phyloP scores from a whole-genome alignment of 1,139 yeast species.

The Pichia sp. region DNA sequence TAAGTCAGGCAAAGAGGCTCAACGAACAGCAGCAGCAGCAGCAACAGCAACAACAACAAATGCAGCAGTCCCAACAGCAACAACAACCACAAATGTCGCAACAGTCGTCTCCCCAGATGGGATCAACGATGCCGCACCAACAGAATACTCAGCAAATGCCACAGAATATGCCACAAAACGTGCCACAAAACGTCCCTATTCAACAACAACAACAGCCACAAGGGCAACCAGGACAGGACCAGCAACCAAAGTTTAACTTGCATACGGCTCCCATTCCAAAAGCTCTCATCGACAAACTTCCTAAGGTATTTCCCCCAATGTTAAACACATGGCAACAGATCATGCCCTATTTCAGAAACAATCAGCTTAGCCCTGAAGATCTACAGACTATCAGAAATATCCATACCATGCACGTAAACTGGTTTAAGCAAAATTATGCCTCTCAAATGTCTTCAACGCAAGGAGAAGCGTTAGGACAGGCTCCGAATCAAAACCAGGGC shows the following conservation, averaged over 20 bases:
- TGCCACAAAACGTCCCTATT: no score
- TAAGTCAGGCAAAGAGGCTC: conserved; percentile 23
- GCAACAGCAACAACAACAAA: conserved; percentile 8
- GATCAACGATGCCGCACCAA: conserved; percentile 7
- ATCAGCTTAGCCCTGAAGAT: conserved; percentile 47
- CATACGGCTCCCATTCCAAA: conserved; percentile 68
- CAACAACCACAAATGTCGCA: conserved; percentile 16
- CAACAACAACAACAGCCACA: conserved; percentile 11
- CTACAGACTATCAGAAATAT: conserved; percentile 53
- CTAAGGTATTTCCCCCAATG: conserved; percentile 68
- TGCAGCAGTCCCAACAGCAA: conserved; percentile 11
- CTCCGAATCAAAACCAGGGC: no score
- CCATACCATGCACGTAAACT: conserved; percentile 50
- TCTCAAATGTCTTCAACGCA: conserved; percentile 16
- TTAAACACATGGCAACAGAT: conserved; percentile 81
- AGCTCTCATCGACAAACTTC: conserved; percentile 61
- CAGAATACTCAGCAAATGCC: neutral
- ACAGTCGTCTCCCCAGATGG: conserved; percentile 1
- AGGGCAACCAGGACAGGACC: conserved; percentile 18
- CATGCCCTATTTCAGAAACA: conserved; percentile 54
- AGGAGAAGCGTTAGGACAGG: no score
- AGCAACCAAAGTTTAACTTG: conserved; percentile 30
- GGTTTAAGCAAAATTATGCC: conserved; percentile 29
- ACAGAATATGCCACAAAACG: no score
- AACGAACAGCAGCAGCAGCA: conserved; percentile 9